Evolutionary conservation across 768 basidiomycete species (phyloP), one percentile per base, ranked within the genome.

Genomic region (Tephrocybe rancida): DNA sequence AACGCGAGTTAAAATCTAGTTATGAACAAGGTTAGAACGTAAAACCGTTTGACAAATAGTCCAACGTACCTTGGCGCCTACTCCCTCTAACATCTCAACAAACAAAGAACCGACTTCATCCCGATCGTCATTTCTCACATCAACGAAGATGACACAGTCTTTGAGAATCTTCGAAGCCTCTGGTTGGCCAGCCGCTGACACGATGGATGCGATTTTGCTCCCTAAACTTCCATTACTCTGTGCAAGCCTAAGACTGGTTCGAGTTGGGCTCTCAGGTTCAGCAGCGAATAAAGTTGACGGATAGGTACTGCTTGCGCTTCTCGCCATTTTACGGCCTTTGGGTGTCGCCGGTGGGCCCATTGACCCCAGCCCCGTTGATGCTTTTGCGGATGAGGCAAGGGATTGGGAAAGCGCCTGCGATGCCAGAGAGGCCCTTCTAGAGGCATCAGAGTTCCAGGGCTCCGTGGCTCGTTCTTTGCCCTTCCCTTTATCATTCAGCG

Each of bases 91-190:
- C 87, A 95, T 92, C 44, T 95, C 90, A 13, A 86, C 81, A 61
- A 95, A 95, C 60, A 93, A 69, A 22, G 80, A 80, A 0, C 90
- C 87, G 0, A 90, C 90, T 61, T 95, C 88, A 38, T 88, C 87
- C 1, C 90, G 88, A 49, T 88, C 85, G 48, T 92, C 90, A 0
- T 89, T 92, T 53, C 86, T 84, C 24, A 96, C 90, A 64, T 95
- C 94, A 44, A 95, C 92, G 61, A 91, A 95, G 8, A 93, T 85
- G 1, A 80, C 78, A 50, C 92, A 94, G 11, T 84, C 81, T 50
- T 85, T 84, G 54, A 95, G 72, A 30, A 88, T 76, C 45, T 79
- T 81, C 56, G 86, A 63, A 24, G 70, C 64, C 42, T 70, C 69
- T 21, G 58, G 66, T 55, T 64, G 61, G 44, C 65, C 70, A 29